These are phyloP conservation scores for Basipetospora chlamydospora DNA, from an alignment of 2,329 filamentous ascomycete genomes.

Conservation along the genomic window DNA sequence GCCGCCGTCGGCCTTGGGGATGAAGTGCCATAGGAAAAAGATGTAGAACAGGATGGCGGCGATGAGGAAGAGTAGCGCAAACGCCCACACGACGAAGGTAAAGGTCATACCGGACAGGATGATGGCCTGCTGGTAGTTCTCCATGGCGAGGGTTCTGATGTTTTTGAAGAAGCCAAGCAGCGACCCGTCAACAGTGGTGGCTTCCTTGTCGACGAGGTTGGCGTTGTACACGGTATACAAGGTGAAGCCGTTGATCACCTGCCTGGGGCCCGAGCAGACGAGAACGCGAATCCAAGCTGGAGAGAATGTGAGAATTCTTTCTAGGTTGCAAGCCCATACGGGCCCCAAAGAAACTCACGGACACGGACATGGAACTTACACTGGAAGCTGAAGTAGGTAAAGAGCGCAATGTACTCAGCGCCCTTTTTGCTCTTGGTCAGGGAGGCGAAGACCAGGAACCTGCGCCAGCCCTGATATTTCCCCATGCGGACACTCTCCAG, in stretches of 20 bases:
- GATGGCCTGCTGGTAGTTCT: slow-evolving; percentile 64
- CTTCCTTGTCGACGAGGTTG: slow-evolving; percentile 34
- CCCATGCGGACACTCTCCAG: slow-evolving; percentile 71
- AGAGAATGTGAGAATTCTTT: too few relatives aligned
- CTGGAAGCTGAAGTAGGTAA: slow-evolving; percentile 71
- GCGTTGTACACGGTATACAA: slow-evolving; percentile 70
- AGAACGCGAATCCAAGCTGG: slow-evolving; percentile 76
- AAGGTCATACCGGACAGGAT: slow-evolving; percentile 87
- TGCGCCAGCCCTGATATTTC: slow-evolving; percentile 63
- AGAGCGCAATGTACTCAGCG: slow-evolving; percentile 77
- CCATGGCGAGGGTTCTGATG: slow-evolving; percentile 54
- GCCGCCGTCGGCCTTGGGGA: slow-evolving; percentile 66
- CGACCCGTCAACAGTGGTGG: slow-evolving; percentile 40
- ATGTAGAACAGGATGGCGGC: slow-evolving; percentile 66
- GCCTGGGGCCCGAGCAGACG: slow-evolving; percentile 81
- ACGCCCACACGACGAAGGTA: slow-evolving; percentile 77
- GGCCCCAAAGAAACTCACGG: too few relatives aligned
- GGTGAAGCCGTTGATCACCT: slow-evolving; percentile 80
- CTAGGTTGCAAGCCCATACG: too few relatives aligned
- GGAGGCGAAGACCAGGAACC: slow-evolving; percentile 85
- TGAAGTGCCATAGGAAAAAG: slow-evolving; percentile 84
- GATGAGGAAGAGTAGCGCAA: slow-evolving; percentile 64
- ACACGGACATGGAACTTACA: slow-evolving; percentile 28
- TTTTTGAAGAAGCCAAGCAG: slow-evolving; percentile 73
- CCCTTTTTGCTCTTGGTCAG: slow-evolving; percentile 86